These are phyloP conservation scores for Entonaema liquescens DNA, from an alignment of 495 filamentous ascomycete species.

Conservation along the genomic window DNA sequence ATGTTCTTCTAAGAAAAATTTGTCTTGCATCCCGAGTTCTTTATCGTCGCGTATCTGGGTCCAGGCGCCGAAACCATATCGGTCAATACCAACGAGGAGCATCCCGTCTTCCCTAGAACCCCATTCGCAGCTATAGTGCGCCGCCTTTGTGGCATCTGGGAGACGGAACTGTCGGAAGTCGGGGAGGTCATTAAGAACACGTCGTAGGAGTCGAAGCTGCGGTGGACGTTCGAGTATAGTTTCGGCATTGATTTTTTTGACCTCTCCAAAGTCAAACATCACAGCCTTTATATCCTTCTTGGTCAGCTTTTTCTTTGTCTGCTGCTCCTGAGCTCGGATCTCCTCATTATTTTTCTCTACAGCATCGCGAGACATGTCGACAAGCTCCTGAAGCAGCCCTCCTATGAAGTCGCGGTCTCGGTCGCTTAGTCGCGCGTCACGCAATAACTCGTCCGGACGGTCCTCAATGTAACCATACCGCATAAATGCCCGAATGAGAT, in stretches of 20 bases:
- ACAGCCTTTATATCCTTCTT: conserved; percentile 98
- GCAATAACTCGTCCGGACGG: conserved; percentile 82
- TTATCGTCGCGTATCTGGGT: conserved; percentile 88
- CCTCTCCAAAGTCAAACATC: conserved; percentile 88
- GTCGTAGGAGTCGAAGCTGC: conserved; percentile 84
- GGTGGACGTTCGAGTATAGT: conserved; percentile 88
- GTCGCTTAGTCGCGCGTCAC: conserved; percentile 81
- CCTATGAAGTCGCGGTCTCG: conserved; percentile 81
- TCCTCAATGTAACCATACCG: conserved; percentile 89
- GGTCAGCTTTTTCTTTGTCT: conserved; percentile 75
- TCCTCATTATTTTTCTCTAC: conserved; percentile 74
- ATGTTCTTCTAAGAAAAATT: conserved; percentile 97
- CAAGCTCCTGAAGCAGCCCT: conserved; percentile 63
- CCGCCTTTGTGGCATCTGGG: conserved; percentile 87
- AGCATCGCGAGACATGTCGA: conserved; percentile 65
- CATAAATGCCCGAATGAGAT: conserved; percentile 85
- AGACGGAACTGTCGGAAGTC: conserved; percentile 83
- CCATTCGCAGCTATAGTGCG: conserved; percentile 87
- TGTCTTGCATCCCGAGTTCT: conserved; percentile 85
- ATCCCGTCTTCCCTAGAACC: conserved; percentile 94
- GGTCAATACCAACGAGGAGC: conserved; percentile 90
- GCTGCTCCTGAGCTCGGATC: conserved; percentile 76
- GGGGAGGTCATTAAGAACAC: conserved; percentile 67
- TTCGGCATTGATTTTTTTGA: conserved; percentile 93
- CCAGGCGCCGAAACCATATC: conserved; percentile 96